These are phyloP conservation scores for Euphrasia arctica DNA, from an alignment of 305 asterid species.

Conservation along the genomic window DNA sequence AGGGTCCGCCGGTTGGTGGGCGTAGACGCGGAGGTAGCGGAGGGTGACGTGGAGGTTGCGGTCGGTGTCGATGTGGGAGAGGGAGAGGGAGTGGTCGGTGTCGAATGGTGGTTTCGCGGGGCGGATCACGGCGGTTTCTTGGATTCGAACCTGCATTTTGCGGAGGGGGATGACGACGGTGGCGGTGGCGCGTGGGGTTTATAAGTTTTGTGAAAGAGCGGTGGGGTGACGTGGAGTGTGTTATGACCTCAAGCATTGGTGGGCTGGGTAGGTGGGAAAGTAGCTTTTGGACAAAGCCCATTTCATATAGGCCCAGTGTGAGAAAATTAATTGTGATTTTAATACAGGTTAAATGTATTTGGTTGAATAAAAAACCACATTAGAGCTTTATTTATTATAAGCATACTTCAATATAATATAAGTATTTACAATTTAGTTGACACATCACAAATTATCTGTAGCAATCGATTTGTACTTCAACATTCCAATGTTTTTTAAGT, in stretches of 20 bases:
- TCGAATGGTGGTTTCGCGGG: slow-evolving; percentile 43
- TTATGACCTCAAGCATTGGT: slow-evolving; percentile 21
- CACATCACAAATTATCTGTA: too few species aligned
- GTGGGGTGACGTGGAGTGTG: slow-evolving; percentile 33
- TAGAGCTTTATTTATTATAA: too few species aligned
- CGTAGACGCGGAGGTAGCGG: slow-evolving; percentile 82
- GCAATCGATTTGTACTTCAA: too few species aligned
- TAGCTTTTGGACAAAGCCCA: too few species aligned
- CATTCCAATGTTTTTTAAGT: too few species aligned
- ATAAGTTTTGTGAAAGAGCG: neutral
- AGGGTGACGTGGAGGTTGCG: slow-evolving; percentile 64
- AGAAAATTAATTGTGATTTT: too few species aligned
- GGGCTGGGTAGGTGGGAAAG: slow-evolving; percentile 28
- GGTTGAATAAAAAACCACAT: too few species aligned
- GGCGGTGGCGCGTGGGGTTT: slow-evolving; percentile 10
- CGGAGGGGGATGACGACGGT: slow-evolving; percentile 11
- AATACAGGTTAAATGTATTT: too few species aligned
- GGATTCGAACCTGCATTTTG: slow-evolving; percentile 40
- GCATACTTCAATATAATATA: too few species aligned
- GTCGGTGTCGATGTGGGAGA: slow-evolving; percentile 84
- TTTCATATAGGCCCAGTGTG: too few species aligned
- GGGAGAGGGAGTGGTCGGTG: slow-evolving; percentile 53
- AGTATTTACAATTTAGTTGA: too few species aligned
- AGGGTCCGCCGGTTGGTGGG: slow-evolving; percentile 38
- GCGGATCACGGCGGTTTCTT: slow-evolving; percentile 42